These are phyloP conservation scores for Pharus latifolius DNA, from an alignment of 176 grass and related monocot species.

Conservation along the genomic window DNA sequence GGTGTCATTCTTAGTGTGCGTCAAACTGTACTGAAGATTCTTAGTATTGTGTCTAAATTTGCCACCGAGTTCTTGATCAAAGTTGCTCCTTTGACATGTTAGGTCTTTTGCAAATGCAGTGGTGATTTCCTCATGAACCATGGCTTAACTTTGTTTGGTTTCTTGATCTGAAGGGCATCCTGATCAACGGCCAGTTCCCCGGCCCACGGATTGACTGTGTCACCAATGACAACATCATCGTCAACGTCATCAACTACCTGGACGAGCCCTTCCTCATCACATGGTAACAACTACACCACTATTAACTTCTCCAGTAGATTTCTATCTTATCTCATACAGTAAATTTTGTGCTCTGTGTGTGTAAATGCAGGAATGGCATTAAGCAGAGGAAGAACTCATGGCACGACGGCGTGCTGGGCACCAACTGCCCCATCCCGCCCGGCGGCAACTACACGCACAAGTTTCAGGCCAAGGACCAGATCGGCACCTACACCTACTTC, in stretches of 20 bases:
- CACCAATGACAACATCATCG: slow-evolving; percentile 88
- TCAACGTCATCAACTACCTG: slow-evolving; percentile 63
- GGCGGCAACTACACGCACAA: slow-evolving; percentile 77
- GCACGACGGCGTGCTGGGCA: slow-evolving; percentile 85
- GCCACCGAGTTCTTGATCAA: too few relatives aligned
- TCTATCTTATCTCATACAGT: too few relatives aligned
- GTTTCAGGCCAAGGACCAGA: slow-evolving; percentile 84
- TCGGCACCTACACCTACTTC: slow-evolving; percentile 75
- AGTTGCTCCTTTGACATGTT: too few relatives aligned
- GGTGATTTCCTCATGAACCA: background rate
- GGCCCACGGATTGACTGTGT: slow-evolving; percentile 76
- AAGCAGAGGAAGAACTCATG: slow-evolving; percentile 95
- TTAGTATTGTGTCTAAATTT: background rate
- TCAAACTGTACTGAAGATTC: background rate
- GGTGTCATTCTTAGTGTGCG: background rate
- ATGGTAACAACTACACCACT: too few relatives aligned
- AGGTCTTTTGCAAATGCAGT: too few relatives aligned
- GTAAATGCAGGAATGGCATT: slow-evolving; percentile 67
- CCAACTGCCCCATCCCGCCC: slow-evolving; percentile 74
- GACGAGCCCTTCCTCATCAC: slow-evolving; percentile 92
- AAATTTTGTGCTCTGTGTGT: too few relatives aligned
- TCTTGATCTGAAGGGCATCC: slow-evolving; percentile 53
- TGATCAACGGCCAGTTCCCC: slow-evolving; percentile 88
- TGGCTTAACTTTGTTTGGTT: background rate
- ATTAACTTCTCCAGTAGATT: too few relatives aligned